Base-by-base conservation (phyloP, 2,329 filamentous ascomycete genomes). In the Fragosphaeria purpurea region DNA sequence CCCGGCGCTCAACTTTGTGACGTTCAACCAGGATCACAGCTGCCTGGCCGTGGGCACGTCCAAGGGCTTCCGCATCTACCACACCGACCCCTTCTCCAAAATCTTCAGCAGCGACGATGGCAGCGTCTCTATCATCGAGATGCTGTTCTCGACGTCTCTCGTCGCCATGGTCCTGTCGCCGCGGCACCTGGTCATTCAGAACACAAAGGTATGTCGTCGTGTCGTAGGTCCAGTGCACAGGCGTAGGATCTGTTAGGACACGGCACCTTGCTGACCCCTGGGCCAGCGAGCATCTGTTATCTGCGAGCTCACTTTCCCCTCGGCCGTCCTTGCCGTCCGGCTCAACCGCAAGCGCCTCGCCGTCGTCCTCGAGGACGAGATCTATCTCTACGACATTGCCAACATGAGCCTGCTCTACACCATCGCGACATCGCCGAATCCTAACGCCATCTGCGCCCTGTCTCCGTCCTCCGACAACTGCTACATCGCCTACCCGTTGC, bases 1-100 rank as follows among this genome's bases (percentile, higher is more conserved):
- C 57, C 83, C 85, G 66, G 72, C 82, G 46, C 88, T 97, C 74
- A 98, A 98, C 70, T 98, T 95, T 71, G 88, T 98, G 62, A 96
- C 91, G 41, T 98, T 97, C 71, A 98, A 98, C 70, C 93, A 98
- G 75, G 93, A 98, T 74, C 89, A 95, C 73, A 95, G 87, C 77
- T 91, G 91, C 68, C 77, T 98, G 57, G 91, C 91, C 72, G 90
- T 98, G 60, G 91, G 88, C 55, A 97, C 93, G 55, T 88, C 88
- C 42, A 89, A 86, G 69, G 93, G 93, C 55, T 96, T 97, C 67
- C 87, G 90, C 58, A 91, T 96, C 63, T 98, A 95, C 70, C 91
- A 89, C 58, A 97, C 91, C 57, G 93, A 97, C 59, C 91, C 93
- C 0, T 98, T 97, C 67, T 85, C 85, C 59, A 93, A 95, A 69